These are phyloP conservation scores for Rubus idaeus DNA, from an alignment of 306 rosid genomes.

Conservation along the genomic window DNA sequence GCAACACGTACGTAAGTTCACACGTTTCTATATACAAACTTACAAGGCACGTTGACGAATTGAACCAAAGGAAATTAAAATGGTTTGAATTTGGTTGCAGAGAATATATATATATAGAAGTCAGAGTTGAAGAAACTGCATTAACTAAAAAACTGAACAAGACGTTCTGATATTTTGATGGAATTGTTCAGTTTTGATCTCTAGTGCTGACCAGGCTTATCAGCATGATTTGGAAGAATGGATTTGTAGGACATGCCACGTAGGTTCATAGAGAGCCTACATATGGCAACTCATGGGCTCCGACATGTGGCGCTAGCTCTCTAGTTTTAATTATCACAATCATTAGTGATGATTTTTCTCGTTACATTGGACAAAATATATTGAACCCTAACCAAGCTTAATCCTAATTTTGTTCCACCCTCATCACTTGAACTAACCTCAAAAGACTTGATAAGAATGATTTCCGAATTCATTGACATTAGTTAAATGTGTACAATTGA, in stretches of 20 bases:
- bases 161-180: not conserved
- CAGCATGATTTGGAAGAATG: not conserved
- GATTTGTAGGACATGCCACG: not conserved
- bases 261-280: not conserved
- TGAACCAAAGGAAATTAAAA: not conserved
- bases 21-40: not conserved
- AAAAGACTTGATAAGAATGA: no score
- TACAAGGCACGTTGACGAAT: not conserved
- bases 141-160: not conserved
- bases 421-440: no score
- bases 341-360: no score
- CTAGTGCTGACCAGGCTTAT: not conserved
- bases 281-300: not conserved
- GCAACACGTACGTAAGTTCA: no score
- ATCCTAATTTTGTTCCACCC: no score
- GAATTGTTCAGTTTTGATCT: not conserved
- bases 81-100: not conserved
- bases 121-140: not conserved
- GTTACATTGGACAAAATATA: no score
- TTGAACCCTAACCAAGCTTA: no score
- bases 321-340: no score
- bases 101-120: no score
- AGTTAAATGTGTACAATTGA: no score
- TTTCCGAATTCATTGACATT: no score
- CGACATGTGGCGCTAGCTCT: no score